Conservation (phyloP, 2,329 filamentous ascomycete species). For the Biscogniauxia mediterranea region DNA sequence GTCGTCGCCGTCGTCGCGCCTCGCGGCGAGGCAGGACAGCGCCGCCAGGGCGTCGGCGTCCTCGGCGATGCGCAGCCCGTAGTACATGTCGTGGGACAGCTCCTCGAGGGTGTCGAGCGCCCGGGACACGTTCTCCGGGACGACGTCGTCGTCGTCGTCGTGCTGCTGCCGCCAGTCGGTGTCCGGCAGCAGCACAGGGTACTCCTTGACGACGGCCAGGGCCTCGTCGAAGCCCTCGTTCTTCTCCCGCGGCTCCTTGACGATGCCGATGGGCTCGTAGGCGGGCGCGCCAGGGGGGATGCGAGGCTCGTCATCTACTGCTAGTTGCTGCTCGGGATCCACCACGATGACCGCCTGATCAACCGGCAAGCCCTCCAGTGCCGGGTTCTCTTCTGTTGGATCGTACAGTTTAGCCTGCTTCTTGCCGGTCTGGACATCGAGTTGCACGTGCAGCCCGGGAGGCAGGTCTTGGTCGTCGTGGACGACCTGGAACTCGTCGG, state of each 20-base stretch:
- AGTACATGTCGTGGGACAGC: slow-evolving; percentile 67
- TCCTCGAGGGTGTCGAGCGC: slow-evolving; percentile 60
- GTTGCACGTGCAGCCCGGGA: slow-evolving; percentile 61
- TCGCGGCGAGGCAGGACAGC: slow-evolving; percentile 56
- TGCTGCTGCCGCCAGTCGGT: not conserved
- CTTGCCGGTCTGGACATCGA: slow-evolving; percentile 62
- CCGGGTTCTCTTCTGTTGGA: slow-evolving; percentile 48
- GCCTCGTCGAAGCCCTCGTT: slow-evolving; percentile 45
- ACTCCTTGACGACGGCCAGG: slow-evolving; percentile 49
- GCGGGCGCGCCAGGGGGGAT: slow-evolving; percentile 51
- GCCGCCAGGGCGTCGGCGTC: slow-evolving; percentile 51
- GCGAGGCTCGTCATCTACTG: slow-evolving; percentile 30
- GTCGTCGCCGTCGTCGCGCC: too few species aligned
- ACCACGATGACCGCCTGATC: slow-evolving; percentile 55
- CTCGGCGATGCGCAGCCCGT: slow-evolving; percentile 61
- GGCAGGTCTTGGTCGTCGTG: slow-evolving; percentile 65
- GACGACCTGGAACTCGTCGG: slow-evolving; percentile 62
- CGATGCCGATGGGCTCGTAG: slow-evolving; percentile 56
- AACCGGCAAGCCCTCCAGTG: slow-evolving; percentile 49
- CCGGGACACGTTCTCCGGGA: slow-evolving; percentile 38
- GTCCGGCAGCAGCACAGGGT: slow-evolving; percentile 23
- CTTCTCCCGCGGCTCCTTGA: slow-evolving; percentile 49
- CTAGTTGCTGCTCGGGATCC: slow-evolving; percentile 42
- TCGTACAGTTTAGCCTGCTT: slow-evolving; percentile 67
- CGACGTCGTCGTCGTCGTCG: too few species aligned